Evolutionary conservation across 1,139 yeast genomes (phyloP), one percentile per base, ranked within the genome.

Genomic region (Pichia sp.): DNA sequence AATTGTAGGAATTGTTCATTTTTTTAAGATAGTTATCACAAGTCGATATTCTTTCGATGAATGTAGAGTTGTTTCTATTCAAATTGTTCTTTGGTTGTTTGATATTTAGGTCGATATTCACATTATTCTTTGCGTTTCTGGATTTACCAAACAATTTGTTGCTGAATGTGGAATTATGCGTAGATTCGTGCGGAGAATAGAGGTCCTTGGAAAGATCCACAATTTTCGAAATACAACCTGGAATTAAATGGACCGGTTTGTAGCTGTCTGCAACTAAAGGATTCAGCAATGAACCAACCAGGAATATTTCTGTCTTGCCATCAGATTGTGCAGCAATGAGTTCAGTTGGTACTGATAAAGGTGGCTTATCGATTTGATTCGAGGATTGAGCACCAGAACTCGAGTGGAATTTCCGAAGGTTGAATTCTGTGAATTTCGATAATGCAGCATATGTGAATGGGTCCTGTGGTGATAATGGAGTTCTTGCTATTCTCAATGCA

Each of bases 251-350:
- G 19, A 78, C 79, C 41, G 69, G 66, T 48, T 71, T 70, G 57
- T 73, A 79, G 1, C 79, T 77, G 57, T 79, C 85, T 11, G 79
- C 75, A 38, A 64, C 55, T 50, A 80, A 63, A 0, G 84, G 79
- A 52, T 77, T 78, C 27, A 79, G 69, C 44, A 72, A 71, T 38
- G 83, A 81, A 0, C 83, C 85, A 30, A 79, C 70, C 39, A 79
- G 81, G 55, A 77, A 57, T 19, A 73, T 71, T 12, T 67, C 70
- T 0, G 62, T 52, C 38, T 61, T 63, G 3, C 61, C 63, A 37
- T 78, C 79, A 1, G 58, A 54, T 38, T 76, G 79, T 40, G 67
- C 62, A 4, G 67, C 68, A 31, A 68, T 66, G 7, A 64, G 58
- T 45, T 69, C 72, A 2, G 57, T 59, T 21, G 63, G 66, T 9